Base-by-base conservation (phyloP, 2,329 filamentous ascomycete genomes). In the Septoria linicola region DNA sequence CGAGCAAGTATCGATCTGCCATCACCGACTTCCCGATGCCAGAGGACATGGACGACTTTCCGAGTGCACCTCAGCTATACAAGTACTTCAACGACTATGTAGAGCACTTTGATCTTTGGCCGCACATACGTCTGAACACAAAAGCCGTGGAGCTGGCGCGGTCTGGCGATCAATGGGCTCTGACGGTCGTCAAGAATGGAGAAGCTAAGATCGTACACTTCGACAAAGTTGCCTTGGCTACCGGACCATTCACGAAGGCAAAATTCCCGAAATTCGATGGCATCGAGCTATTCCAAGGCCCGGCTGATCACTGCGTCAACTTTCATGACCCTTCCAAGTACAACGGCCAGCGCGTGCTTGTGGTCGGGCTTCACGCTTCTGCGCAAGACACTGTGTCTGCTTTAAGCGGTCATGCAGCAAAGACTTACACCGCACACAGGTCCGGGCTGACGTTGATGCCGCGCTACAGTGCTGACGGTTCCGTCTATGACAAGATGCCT, bases 351-450 rank as follows among this genome's bases (percentile, higher is more conserved):
- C 72, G 63, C 8, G 72, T 78, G 2, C 49, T 78, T 0, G 62
- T 78, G 0, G 63, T 77, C 2, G 75, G 75, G 4, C 59, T 76
- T 20, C 70, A 71, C 13, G 72, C 70, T 39, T 75, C 71, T 1
- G 61, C 66, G 0, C 67, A 65, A 16, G 71, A 74, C 48, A 59
- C 70, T 3, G 63, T 44, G 20, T 39, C 42, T 20, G 43, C 35
- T 31, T 31, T 52, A 16, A 27, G 41, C 21, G 43, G 40, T 8
- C 37, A 49, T 21, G 49, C 53, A 25, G 42, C n/a, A n/a, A 34
- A 48, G 8, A 25, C 49, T 17, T 55, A 36, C 35, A 6, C 42
- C 11, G 51, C 53, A n/a, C 49, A 52, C 34, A 37, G 53, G 3
- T 27, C 21, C 6, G 53, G 53, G 2, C 30, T 48, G 11, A 49